Evolutionary conservation across 2,329 filamentous ascomycete species (phyloP).

Genomic region (Hypocrella siamensis): DNA sequence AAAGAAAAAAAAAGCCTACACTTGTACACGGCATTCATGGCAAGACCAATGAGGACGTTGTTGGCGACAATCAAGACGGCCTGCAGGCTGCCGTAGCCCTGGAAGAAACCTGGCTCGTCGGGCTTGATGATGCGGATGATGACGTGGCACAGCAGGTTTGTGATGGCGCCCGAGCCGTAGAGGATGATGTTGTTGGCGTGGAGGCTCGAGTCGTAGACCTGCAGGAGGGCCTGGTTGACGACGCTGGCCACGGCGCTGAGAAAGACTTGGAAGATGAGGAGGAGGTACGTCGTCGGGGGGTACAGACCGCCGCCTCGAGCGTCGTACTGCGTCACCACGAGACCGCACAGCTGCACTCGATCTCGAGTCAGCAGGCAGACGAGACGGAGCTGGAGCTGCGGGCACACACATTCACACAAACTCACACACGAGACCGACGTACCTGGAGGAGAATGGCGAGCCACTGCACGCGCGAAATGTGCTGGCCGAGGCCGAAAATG

Average conservation of each 20-base stretch:
- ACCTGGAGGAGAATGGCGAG: slow-evolving; percentile 14
- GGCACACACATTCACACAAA: too few species aligned
- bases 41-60: slow-evolving; percentile 18
- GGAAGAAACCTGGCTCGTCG: slow-evolving; percentile 10
- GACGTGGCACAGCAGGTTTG: slow-evolving; percentile 15
- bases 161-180: slow-evolving; percentile 12
- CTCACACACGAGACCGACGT: not conserved
- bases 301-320: slow-evolving; percentile 12
- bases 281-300: slow-evolving; percentile 12
- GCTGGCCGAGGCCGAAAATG: slow-evolving; percentile 12
- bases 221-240: slow-evolving; percentile 18
- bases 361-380: not conserved
- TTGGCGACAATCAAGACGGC: slow-evolving; percentile 16
- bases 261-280: slow-evolving; percentile 16
- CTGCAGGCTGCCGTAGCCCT: slow-evolving; percentile 10
- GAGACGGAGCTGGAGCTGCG: too few species aligned
- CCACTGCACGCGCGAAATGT: slow-evolving; percentile 15
- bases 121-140: slow-evolving; percentile 8
- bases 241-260: slow-evolving; percentile 16
- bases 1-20: slow-evolving; percentile 7
- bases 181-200: slow-evolving; percentile 17
- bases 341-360: slow-evolving; percentile 11
- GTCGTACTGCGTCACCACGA: slow-evolving; percentile 13
- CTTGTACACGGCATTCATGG: slow-evolving; percentile 19
- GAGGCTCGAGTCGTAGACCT: slow-evolving; percentile 14